Conservation (phyloP, 805 yeast genomes). For the Starmerella vitae region DNA sequence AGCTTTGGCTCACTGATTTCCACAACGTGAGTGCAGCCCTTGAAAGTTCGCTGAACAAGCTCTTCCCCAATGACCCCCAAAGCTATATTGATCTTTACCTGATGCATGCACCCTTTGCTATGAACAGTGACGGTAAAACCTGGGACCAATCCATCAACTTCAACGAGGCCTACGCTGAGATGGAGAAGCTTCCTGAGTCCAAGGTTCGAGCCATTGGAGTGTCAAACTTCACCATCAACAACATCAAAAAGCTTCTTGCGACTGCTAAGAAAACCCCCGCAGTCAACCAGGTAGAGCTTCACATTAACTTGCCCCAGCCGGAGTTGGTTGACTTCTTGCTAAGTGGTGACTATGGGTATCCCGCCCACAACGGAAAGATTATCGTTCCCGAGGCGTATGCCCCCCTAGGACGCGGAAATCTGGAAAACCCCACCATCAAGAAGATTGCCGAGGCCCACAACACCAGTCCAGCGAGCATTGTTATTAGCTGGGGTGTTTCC, state of each 20-base stretch:
- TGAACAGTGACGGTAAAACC: constrained; percentile 8
- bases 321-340: constrained; percentile 42
- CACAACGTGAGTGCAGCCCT: constrained; percentile 38
- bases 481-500: constrained; percentile 29
- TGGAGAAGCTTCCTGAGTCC: constrained; percentile 44
- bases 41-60: constrained; percentile 43
- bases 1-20: constrained; percentile 33
- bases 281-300: constrained; percentile 59
- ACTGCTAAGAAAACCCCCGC: constrained; percentile 44
- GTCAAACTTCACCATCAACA: constrained; percentile 46
- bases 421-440: constrained; percentile 41
- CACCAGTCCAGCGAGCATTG: constrained; percentile 25
- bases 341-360: constrained; percentile 17
- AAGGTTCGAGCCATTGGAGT: constrained; percentile 57
- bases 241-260: constrained; percentile 36
- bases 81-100: constrained; percentile 68
- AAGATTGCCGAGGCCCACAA: constrained; percentile 45
- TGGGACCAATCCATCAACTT: constrained; percentile 6
- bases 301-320: constrained; percentile 54
- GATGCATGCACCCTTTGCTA: constrained; percentile 62
- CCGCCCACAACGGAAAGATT: constrained; percentile 17
- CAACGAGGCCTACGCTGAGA: constrained; percentile 37
- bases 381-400: constrained; percentile 15
- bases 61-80: constrained; percentile 32
- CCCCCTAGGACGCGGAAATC: constrained; percentile 50